phyloP scores from a whole-genome alignment of 257 asterid genomes.

The Nicotiana paniculata region DNA sequence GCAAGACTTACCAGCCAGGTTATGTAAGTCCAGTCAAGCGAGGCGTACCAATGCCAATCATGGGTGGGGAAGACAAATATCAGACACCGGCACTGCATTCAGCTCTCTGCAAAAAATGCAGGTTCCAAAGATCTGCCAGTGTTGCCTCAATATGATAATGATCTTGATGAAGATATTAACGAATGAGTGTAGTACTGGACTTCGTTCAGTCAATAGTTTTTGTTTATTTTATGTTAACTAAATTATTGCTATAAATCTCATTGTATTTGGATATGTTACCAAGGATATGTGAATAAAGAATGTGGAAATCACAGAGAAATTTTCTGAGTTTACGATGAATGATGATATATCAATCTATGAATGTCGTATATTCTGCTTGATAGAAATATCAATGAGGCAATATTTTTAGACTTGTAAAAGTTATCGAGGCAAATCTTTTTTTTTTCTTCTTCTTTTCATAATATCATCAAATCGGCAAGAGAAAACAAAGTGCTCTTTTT shows the following conservation, averaged over 20 bases:
- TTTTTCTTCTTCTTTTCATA: background rate
- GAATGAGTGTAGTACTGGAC: background rate
- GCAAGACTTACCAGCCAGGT: conserved; percentile 58
- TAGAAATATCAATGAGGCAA: background rate
- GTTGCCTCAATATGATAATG: conserved; percentile 19
- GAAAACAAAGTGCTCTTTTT: background rate
- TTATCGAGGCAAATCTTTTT: background rate
- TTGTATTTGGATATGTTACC: background rate
- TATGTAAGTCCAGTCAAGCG: conserved; percentile 51
- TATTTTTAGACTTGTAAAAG: background rate
- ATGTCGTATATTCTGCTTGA: background rate
- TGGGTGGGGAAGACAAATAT: conserved; percentile 75
- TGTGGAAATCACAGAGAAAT: background rate
- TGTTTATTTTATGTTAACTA: background rate
- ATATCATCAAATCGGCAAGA: background rate
- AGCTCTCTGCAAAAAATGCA: conserved; percentile 44
- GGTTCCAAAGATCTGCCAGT: conserved; percentile 35
- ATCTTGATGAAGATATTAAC: background rate
- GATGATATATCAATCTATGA: background rate
- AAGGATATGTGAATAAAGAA: background rate
- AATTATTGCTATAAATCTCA: background rate
- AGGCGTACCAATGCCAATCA: conserved; percentile 62
- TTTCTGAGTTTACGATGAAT: background rate
- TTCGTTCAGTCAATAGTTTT: background rate
- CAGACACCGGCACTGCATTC: conserved; percentile 49